A percentile compares a stretch with the other conserved stretches of the same genome.
Conservation (phyloP, 1,284 basidiomycete species). For the Ceratobasidium sp. region DNA sequence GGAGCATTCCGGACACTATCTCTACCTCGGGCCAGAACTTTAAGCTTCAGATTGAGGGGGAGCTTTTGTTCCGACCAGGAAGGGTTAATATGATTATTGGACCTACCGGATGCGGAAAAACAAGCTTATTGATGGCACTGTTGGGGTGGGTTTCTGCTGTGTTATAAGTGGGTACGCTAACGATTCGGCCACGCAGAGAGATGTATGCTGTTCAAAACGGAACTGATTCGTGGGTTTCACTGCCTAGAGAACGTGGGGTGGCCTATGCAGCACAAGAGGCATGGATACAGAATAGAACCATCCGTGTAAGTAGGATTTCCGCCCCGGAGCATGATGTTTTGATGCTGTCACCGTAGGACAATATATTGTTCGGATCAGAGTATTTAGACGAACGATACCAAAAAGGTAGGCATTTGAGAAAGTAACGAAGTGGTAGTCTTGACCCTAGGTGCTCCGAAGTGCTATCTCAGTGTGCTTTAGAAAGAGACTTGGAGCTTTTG, state of each 20-base stretch:
- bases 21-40: conserved; percentile 50
- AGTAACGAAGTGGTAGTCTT: not conserved
- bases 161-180: not conserved
- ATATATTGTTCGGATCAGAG: conserved; percentile 67
- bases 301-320: conserved; percentile 51
- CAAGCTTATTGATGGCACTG: conserved; percentile 58
- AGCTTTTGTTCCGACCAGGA: conserved; percentile 61
- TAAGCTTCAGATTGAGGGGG: conserved; percentile 53
- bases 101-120: conserved; percentile 58
- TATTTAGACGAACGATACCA: conserved; percentile 59
- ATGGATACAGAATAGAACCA: conserved; percentile 68
- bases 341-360: conserved; percentile 50
- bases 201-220: conserved; percentile 59
- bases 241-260: conserved; percentile 68
- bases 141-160: conserved; percentile 47
- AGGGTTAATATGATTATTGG: conserved; percentile 67
- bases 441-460: not conserved
- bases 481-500: conserved; percentile 70
- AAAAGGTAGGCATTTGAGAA: conserved; percentile 49
- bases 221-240: conserved; percentile 64
- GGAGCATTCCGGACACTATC: conserved; percentile 42
- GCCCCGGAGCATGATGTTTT: not conserved
- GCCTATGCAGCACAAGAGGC: conserved; percentile 78
- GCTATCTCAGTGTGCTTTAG: conserved; percentile 60
- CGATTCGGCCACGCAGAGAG: conserved; percentile 31